These are phyloP conservation scores for Sedum album DNA, from an alignment of 164 flowering plant genomes.

Conservation along the genomic window DNA sequence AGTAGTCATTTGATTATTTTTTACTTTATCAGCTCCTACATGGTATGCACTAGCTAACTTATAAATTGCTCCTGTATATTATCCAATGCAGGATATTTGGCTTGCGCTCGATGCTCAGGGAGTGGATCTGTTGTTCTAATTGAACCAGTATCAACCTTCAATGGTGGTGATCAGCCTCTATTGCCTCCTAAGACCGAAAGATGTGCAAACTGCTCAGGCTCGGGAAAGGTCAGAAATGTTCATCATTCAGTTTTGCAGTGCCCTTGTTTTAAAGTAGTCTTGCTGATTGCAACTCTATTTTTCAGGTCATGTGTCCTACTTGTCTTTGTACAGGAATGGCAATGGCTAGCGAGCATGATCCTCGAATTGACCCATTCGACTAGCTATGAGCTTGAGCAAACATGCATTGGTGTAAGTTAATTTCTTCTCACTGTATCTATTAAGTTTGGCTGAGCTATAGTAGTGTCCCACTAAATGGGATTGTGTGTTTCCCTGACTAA, in stretches of 20 bases:
- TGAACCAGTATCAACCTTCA: constrained; percentile 57
- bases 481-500: too few relatives aligned
- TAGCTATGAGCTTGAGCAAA: constrained; percentile 18
- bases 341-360: constrained; percentile 99
- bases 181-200: constrained; percentile 73
- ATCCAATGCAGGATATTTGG: constrained; percentile 70
- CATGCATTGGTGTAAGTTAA: neutral
- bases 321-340: constrained; percentile 99
- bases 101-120: constrained; percentile 93
- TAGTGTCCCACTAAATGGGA: neutral
- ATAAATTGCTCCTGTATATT: too few relatives aligned
- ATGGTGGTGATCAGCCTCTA: constrained; percentile 51
- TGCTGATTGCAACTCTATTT: constrained; percentile 7
- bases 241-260: neutral
- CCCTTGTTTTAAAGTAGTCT: neutral
- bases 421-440: neutral
- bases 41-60: too few relatives aligned
- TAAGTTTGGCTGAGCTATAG: neutral
- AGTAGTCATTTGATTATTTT: too few relatives aligned
- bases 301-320: constrained; percentile 98
- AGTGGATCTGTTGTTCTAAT: constrained; percentile 68
- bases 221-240: constrained; percentile 69
- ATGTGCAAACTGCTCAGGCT: constrained; percentile 90
- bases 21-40: too few relatives aligned
- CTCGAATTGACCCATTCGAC: constrained; percentile 92